These are phyloP conservation scores for Monilinia laxa DNA, from an alignment of 2,329 filamentous ascomycete species.

Conservation along the genomic window DNA sequence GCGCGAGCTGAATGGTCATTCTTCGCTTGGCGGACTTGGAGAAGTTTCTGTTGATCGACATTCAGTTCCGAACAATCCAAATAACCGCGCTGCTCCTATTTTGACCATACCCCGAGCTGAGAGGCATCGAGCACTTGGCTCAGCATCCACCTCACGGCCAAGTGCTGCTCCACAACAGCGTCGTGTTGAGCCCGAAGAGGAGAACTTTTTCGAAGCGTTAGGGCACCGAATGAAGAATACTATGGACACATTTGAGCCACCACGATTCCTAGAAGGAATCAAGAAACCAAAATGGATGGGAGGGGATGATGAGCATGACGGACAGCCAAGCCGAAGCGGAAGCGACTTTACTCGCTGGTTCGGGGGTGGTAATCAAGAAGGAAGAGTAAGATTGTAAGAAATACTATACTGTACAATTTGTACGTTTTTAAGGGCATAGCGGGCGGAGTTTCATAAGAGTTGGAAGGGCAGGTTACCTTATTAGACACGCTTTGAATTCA, in stretches of 20 bases:
- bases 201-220: conserved; percentile 81
- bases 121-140: conserved; percentile 38
- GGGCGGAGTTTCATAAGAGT: conserved; percentile 34
- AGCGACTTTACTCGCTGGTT: conserved; percentile 60
- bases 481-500: conserved; percentile 25
- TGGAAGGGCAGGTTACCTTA: conserved; percentile 15
- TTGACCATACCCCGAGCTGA: conserved; percentile 37
- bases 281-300: conserved; percentile 82
- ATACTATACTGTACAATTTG: not conserved
- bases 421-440: conserved; percentile 35
- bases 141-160: conserved; percentile 38
- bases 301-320: conserved; percentile 48
- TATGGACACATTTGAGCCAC: conserved; percentile 76
- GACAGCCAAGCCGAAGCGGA: conserved; percentile 37
- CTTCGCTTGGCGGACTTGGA: conserved; percentile 49
- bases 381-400: conserved; percentile 38
- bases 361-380: conserved; percentile 47
- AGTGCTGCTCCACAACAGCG: conserved; percentile 34
- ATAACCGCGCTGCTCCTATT: conserved; percentile 34
- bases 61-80: conserved; percentile 35
- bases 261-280: conserved; percentile 75
- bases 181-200: conserved; percentile 61
- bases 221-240: conserved; percentile 89
- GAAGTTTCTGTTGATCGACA: conserved; percentile 31
- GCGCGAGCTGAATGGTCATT: conserved; percentile 70